Conservation (phyloP, 2,329 filamentous ascomycete species). For the Penicillium janthinellum region DNA sequence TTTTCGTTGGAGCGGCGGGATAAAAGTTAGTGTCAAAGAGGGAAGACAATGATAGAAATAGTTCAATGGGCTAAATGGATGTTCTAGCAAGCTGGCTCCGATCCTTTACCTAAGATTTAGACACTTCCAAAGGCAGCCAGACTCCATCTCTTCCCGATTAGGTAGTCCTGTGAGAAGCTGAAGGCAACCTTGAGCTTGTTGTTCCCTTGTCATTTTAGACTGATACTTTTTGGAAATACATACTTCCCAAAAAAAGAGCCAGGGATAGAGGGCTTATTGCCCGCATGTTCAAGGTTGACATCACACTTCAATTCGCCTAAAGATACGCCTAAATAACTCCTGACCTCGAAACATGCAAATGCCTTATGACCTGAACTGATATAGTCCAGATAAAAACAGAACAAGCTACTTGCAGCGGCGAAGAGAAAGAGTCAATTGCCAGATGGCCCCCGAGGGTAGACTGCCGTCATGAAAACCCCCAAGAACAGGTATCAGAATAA, state of each 20-base stretch:
- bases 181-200: too few relatives aligned
- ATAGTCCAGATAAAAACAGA: neutral
- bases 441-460: neutral
- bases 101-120: too few relatives aligned
- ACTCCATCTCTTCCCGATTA: too few relatives aligned
- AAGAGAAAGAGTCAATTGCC: neutral
- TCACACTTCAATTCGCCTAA: neutral
- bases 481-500: neutral
- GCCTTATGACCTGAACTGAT: neutral
- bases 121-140: too few relatives aligned
- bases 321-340: neutral
- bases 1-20: too few relatives aligned
- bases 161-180: too few relatives aligned
- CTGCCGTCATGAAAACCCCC: neutral
- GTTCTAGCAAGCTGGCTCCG: too few relatives aligned
- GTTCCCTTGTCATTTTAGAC: too few relatives aligned
- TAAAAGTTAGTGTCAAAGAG: too few relatives aligned
- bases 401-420: neutral
- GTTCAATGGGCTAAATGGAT: too few relatives aligned
- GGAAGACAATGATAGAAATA: too few relatives aligned
- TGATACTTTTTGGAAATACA: neutral
- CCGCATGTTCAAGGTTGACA: neutral
- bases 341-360: neutral
- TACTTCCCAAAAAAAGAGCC: neutral
- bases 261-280: too few relatives aligned